phyloP scores from a whole-genome alignment of 139 green algal species.

The Chlorella sp. region DNA sequence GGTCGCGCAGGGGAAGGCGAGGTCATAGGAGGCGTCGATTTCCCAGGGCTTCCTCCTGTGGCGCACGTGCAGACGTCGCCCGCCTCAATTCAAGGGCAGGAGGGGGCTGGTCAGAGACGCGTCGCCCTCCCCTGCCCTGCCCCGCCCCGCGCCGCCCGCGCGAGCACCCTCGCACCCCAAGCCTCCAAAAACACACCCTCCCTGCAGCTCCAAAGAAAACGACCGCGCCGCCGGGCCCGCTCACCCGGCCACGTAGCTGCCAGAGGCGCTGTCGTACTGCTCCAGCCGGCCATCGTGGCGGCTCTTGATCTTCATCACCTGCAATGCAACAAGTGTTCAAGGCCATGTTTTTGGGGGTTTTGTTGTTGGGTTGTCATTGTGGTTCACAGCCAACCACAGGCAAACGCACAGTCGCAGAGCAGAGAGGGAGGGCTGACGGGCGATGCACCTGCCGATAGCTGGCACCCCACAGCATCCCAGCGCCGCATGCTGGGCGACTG shows the following conservation, averaged over 20 bases:
- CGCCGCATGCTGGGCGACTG: not conserved
- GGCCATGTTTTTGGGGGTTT: constrained; percentile 3
- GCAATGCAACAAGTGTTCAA: not conserved
- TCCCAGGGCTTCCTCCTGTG: constrained; percentile 65
- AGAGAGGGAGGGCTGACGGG: no score
- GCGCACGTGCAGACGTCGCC: no score
- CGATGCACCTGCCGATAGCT: no score
- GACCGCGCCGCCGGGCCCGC: not conserved
- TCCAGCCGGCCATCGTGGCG: constrained; percentile 25
- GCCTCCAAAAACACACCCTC: not conserved
- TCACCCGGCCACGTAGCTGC: constrained; percentile 59
- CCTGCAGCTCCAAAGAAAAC: not conserved
- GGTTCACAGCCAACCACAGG: not conserved
- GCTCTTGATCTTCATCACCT: constrained; percentile 34
- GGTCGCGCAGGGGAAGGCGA: constrained; percentile 83
- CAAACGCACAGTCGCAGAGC: not conserved
- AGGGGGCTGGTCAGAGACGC: no score
- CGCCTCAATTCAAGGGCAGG: no score
- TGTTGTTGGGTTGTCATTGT: no score
- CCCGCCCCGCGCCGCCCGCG: no score
- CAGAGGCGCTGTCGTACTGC: constrained; percentile 26
- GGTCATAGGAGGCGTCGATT: constrained; percentile 53
- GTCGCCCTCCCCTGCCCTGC: no score
- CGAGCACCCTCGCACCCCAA: not conserved
- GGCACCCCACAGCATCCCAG: not conserved